Evolutionary conservation across 2,329 filamentous ascomycete genomes (phyloP).

Genomic region (Colletotrichum musae): DNA sequence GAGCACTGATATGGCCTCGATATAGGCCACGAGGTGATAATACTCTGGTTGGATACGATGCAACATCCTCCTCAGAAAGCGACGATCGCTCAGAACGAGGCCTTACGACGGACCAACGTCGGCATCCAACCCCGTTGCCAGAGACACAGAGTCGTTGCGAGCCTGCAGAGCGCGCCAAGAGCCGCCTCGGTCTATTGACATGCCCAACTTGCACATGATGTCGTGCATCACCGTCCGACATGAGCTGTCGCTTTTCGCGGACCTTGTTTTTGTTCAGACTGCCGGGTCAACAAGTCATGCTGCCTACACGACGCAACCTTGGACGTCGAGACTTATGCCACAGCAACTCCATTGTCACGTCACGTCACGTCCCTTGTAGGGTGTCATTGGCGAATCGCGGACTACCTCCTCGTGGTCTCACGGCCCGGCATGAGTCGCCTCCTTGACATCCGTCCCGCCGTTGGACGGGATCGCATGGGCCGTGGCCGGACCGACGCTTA

Average conservation of each 20-base stretch:
- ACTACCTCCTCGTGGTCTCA: too few relatives aligned
- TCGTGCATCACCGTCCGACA: not conserved
- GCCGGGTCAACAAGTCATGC: too few relatives aligned
- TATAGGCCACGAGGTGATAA: slow-evolving; percentile 14
- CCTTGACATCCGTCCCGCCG: too few relatives aligned
- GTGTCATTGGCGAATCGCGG: too few relatives aligned
- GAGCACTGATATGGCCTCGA: not conserved
- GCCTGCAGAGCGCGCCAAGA: not conserved
- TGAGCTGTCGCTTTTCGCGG: not conserved
- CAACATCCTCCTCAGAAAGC: slow-evolving; percentile 11
- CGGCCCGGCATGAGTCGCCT: too few relatives aligned
- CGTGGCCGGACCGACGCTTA: too few relatives aligned
- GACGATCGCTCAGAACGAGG: not conserved
- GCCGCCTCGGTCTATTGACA: slow-evolving; percentile 1
- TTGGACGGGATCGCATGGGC: too few relatives aligned
- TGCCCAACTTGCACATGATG: not conserved
- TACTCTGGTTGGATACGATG: slow-evolving; percentile 8
- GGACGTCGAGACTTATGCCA: too few relatives aligned
- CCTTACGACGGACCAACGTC: slow-evolving; percentile 17
- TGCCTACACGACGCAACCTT: too few relatives aligned
- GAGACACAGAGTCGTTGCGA: not conserved
- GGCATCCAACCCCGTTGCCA: slow-evolving; percentile 17
- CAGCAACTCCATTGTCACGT: too few relatives aligned
- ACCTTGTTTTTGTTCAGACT: too few relatives aligned
- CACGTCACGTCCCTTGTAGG: too few relatives aligned